Evolutionary conservation across 768 basidiomycete species (phyloP), one percentile per base, ranked within the genome.

Genomic region (Hortiboletus flavorubellus): DNA sequence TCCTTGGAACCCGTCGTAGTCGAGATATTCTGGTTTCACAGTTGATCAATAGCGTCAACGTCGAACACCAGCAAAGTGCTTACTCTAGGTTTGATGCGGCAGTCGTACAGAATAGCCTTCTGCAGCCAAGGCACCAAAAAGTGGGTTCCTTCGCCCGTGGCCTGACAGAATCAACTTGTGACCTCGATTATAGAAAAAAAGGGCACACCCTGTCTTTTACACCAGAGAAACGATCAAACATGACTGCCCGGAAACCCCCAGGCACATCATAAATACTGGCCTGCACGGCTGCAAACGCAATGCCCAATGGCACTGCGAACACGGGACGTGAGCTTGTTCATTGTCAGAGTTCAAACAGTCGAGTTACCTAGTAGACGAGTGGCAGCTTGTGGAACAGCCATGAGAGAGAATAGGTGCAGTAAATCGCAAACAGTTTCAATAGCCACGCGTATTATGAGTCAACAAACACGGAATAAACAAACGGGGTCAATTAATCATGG

Each of bases 1-100:
- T 99, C 94, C 70, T 98, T 98, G 10, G 95, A 98, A 34, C 97
- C 97, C 23, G 97, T 98, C 2, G 91, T 97, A 2, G 97, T 98
- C n/a, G 91, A 94, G 53, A 98, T 98, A 68, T 97, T 97, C 92
- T 96, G 59, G 56, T 16, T 38, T 15, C 54, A 30, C 7, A 10
- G 30, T 48, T 4, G 33, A n/a, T 59, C 43, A 60, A 59, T 15
- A 33, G 1, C 16, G 30, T 48, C 46, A 45, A 59, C 5, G 29
- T 38, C 35, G 31, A 51, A 46, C 43, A 21, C 44, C 30, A n/a
- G 23, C 34, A 21, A 46, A 40, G 26, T 12, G 72, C 85, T 63
- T 61, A 93, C 94, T 65, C 95, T 79, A 45, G 96, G 96, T 73
- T 98, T 98, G 67, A 93, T 98, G 54, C 97, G 86, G 60, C 93